Percentiles rank a stretch among this genome's conserved stretches.
Evolutionary conservation across 163 green algal genomes (phyloP).

Genomic region (Prototheca stagnorum): DNA sequence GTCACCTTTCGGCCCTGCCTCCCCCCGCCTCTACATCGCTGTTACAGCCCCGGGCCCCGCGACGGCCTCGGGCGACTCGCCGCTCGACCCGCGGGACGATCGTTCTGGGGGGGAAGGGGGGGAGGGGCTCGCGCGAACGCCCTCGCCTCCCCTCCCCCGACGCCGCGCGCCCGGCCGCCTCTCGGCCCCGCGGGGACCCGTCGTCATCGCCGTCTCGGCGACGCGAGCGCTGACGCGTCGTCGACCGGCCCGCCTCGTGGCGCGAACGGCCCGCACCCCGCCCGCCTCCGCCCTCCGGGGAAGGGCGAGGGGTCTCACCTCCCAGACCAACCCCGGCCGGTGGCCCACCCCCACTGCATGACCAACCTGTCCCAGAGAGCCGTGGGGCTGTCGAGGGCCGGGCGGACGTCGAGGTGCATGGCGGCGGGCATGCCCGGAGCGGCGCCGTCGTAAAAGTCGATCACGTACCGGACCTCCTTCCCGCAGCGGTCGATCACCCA

Average conservation of each 20-base stretch:
- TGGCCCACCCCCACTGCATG: constrained; percentile 51
- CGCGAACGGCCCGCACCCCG: no score
- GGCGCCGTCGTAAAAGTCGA: constrained; percentile 85
- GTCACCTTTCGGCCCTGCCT: no score
- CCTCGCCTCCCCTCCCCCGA: no score
- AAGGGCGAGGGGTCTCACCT: no score
- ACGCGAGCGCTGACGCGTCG: no score
- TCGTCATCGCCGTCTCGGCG: no score
- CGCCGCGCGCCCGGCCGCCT: no score
- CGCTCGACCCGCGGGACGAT: not conserved
- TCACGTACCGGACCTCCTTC: constrained; percentile 68
- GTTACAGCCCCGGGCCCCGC: no score
- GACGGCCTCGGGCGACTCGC: not conserved
- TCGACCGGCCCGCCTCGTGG: no score
- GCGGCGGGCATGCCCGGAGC: constrained; percentile 37
- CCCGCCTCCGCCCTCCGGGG: no score
- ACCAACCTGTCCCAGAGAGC: constrained; percentile 44
- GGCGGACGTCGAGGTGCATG: constrained; percentile 81
- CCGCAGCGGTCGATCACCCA: constrained; percentile 82
- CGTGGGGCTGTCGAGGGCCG: constrained; percentile 55
- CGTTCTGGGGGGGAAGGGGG: not conserved
- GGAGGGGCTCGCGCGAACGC: not conserved
- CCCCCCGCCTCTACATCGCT: no score
- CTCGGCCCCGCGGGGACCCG: no score
- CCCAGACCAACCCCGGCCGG: constrained; percentile 34